phyloP scores from a whole-genome alignment of 2,329 filamentous ascomycete species.

The Botrytis byssoidea region DNA sequence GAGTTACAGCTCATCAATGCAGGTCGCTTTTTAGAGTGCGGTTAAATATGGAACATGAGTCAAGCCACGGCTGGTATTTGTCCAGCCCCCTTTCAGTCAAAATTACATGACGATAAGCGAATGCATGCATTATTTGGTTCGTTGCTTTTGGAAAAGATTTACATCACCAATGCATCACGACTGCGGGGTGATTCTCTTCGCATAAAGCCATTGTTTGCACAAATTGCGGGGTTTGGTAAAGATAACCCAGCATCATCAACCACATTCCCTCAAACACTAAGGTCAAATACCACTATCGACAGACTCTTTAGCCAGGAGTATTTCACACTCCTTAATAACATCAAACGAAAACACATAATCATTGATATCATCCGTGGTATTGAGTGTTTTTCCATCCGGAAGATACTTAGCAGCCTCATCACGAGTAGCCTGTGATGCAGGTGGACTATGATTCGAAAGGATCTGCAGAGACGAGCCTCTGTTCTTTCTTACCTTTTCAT shows the following conservation, averaged over 20 bases:
- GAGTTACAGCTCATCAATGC: too few species aligned
- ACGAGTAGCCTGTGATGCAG: background rate
- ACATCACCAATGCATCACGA: background rate
- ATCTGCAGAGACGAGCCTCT: background rate
- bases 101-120: too few species aligned
- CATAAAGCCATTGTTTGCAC: background rate
- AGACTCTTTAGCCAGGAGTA: background rate
- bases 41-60: too few species aligned
- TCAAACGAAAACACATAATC: background rate
- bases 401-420: background rate
- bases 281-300: background rate
- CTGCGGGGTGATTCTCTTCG: background rate
- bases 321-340: background rate
- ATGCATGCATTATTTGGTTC: too few species aligned
- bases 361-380: background rate
- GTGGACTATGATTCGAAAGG: background rate
- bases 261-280: background rate
- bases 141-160: too few species aligned
- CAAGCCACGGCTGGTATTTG: fast-evolving
- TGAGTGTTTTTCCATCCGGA: background rate
- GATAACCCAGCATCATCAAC: background rate
- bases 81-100: too few species aligned
- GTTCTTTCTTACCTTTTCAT: background rate
- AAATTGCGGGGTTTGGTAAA: background rate
- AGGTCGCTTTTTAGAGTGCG: background rate